Evolutionary conservation across 2,329 filamentous ascomycete species (phyloP), one percentile per base, ranked within the genome.

Genomic region (Aspergillus novoparasiticus): DNA sequence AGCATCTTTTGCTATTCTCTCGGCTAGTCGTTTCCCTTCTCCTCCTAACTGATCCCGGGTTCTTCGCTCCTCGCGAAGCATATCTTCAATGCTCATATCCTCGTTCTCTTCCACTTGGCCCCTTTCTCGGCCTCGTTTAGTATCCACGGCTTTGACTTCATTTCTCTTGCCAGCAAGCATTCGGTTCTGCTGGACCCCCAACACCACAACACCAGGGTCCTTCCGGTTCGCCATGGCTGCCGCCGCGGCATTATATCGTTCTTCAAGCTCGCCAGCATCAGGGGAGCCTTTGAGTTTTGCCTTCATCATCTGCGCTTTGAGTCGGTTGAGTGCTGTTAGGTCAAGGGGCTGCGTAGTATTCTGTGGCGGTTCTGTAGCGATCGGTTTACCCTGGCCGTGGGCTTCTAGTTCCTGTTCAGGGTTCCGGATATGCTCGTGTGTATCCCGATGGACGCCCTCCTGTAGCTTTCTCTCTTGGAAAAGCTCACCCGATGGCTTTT

Each of bases 281-380:
- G 92, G 86, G 0, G 91, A 88, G 19, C 90, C 89, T 64, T 89
- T 90, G 54, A 99, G 82, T 74, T 96, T 96, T 5, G 95, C 95
- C 76, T 96, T 97, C 90, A 99, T 94, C 83, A 98, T 89, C 72
- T 95, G 91, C 0, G 95, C 95, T 68, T 94, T 94, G 57, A 99
- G 85, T 64, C 92, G 89, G 78, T 99, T 99, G 60, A 99, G 83
- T 0, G 89, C 83, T 0, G 92, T 95, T 72, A 91, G 88, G 70
- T 96, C 91, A 23, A 96, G 77, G 14, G 77, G 79, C 21, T 84
- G 81, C 0, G 83, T 84, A 5, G 81, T 81, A 9, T 79, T 77
- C 3, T 80, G 74, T n/a, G 82, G 79, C 56, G 78, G 73, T 48
- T 84, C 81, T n/a, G 89, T 85, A 3, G 84, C 79, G 57, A 92